Evolutionary conservation across 2,329 filamentous ascomycete species (phyloP).

Genomic region (Penicillium thymicola): DNA sequence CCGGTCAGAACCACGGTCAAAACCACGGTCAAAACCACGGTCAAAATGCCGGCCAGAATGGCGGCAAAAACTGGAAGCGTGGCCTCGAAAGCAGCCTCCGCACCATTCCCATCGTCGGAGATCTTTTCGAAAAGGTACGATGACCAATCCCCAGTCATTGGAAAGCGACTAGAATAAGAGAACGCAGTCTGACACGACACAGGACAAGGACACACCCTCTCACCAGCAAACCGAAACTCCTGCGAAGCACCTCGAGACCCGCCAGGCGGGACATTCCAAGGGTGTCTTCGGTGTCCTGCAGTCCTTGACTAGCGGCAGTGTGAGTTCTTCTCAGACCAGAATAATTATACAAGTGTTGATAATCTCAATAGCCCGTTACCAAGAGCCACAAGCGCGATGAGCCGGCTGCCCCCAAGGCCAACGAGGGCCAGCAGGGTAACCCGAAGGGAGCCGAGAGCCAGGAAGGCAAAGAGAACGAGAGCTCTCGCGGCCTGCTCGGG

Average conservation of each 20-base stretch:
- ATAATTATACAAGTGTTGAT: not conserved
- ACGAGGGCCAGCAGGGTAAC: not conserved
- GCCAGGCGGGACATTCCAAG: not conserved
- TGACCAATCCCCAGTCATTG: not conserved
- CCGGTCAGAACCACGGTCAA: not conserved
- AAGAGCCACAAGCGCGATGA: slow-evolving; percentile 11
- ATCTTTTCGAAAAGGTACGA: slow-evolving; percentile 11
- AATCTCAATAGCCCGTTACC: not conserved
- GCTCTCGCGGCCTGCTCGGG: not conserved
- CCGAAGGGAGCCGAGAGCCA: not conserved
- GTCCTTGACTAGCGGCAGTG: slow-evolving; percentile 12
- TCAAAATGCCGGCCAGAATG: slow-evolving; percentile 7
- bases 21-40: slow-evolving; percentile 4
- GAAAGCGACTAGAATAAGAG: not conserved
- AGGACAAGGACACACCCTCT: not conserved
- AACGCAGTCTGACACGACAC: not conserved
- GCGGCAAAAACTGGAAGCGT: not conserved
- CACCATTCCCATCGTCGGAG: slow-evolving; percentile 14
- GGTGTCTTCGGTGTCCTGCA: slow-evolving; percentile 10
- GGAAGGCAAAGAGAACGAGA: not conserved
- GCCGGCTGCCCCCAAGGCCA: not conserved
- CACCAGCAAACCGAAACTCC: not conserved
- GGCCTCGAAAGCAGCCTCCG: slow-evolving; percentile 7
- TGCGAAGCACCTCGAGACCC: slow-evolving; percentile 1
- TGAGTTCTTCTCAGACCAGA: not conserved